Conservation (phyloP, 1,284 basidiomycete species). For the Marasmius fiardii region DNA sequence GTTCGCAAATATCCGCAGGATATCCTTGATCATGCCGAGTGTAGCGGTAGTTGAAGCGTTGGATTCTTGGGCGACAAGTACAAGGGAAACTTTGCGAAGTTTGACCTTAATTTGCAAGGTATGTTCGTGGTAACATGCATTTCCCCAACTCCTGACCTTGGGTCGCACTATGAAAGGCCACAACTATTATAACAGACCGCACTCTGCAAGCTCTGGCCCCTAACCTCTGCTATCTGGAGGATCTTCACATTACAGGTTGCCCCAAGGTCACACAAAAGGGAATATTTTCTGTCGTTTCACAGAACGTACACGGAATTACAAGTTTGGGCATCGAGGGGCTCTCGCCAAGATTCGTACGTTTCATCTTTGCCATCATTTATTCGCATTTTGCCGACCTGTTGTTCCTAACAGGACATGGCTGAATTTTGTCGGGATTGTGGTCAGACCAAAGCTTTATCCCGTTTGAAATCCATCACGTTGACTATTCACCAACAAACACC, state of each 20-base stretch:
- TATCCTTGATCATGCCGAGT: slow-evolving; percentile 73
- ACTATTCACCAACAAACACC: slow-evolving; percentile 38
- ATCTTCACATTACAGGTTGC: slow-evolving; percentile 62
- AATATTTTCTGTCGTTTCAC: slow-evolving; percentile 43
- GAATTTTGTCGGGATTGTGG: slow-evolving; percentile 39
- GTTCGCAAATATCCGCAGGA: slow-evolving; percentile 45
- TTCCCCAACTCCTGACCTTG: neutral
- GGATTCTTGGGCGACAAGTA: slow-evolving; percentile 45
- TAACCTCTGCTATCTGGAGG: slow-evolving; percentile 44
- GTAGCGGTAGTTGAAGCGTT: slow-evolving; percentile 45
- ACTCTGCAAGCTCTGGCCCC: slow-evolving; percentile 47
- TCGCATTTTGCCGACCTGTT: neutral
- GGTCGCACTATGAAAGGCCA: slow-evolving; percentile 34
- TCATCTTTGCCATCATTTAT: neutral
- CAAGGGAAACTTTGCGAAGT: slow-evolving; percentile 41
- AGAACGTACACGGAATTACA: slow-evolving; percentile 41
- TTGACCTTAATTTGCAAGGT: slow-evolving; percentile 71
- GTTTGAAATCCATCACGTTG: slow-evolving; percentile 56
- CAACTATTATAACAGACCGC: slow-evolving; percentile 52
- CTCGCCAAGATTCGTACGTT: slow-evolving; percentile 55
- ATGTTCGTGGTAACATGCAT: no score
- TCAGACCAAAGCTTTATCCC: slow-evolving; percentile 31
- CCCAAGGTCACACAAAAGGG: slow-evolving; percentile 63
- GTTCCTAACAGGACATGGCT: slow-evolving; percentile 44
- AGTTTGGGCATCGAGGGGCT: slow-evolving; percentile 63